Evolutionary conservation across 2,329 filamentous ascomycete genomes (phyloP).

Genomic region (Xenoacremonium recifei): DNA sequence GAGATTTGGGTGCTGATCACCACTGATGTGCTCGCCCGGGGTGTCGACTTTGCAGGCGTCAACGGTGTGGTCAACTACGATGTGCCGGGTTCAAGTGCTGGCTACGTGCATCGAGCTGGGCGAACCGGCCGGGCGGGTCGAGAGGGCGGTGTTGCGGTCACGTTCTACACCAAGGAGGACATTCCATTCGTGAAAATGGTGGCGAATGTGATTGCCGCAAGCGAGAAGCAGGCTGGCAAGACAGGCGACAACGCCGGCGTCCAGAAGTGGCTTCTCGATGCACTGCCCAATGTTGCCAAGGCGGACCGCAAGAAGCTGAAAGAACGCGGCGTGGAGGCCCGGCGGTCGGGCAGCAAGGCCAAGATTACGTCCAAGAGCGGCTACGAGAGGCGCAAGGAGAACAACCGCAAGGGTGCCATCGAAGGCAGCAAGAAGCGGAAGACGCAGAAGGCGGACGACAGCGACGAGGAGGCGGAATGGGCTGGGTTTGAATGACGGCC

Average conservation of each 20-base stretch:
- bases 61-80: slow-evolving; percentile 98
- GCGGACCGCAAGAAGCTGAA: slow-evolving; percentile 80
- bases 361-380: slow-evolving; percentile 83
- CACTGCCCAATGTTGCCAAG: slow-evolving; percentile 81
- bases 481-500: slow-evolving; percentile 38
- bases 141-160: slow-evolving; percentile 85
- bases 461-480: slow-evolving; percentile 42
- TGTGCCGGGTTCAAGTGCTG: slow-evolving; percentile 84
- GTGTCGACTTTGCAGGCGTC: slow-evolving; percentile 91
- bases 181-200: slow-evolving; percentile 86
- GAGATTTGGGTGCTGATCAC: slow-evolving; percentile 97
- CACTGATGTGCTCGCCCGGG: slow-evolving; percentile 87
- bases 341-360: slow-evolving; percentile 47
- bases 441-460: slow-evolving; percentile 21
- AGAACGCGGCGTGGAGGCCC: slow-evolving; percentile 74
- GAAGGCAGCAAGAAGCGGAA: slow-evolving; percentile 59
- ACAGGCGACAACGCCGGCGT: slow-evolving; percentile 56
- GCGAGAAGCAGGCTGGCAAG: slow-evolving; percentile 68
- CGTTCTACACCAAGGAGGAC: slow-evolving; percentile 94
- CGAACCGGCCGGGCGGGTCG: slow-evolving; percentile 86
- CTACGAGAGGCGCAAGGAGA: slow-evolving; percentile 67
- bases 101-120: slow-evolving; percentile 91
- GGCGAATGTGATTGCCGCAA: slow-evolving; percentile 85
- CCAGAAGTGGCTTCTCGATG: slow-evolving; percentile 84
- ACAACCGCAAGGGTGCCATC: slow-evolving; percentile 64